phyloP scores from a whole-genome alignment of 345 rosid species.

The Salix dunnii region DNA sequence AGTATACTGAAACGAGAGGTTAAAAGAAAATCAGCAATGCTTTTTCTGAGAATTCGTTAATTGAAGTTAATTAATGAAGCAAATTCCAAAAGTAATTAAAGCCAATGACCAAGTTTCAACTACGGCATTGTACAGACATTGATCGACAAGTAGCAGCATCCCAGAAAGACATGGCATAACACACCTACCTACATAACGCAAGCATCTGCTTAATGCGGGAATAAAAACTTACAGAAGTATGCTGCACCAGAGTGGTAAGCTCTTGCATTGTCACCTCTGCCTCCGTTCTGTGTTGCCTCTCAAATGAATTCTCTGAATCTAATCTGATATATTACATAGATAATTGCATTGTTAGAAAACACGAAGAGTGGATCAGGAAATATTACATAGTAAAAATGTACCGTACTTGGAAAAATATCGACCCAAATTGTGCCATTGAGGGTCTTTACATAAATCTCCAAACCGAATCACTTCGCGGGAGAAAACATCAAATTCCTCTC shows the following conservation, averaged over 20 bases:
- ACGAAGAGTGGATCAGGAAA: not conserved
- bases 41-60: not conserved
- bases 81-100: not conserved
- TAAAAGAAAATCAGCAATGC: not conserved
- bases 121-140: not conserved
- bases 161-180: not conserved
- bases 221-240: slow-evolving; percentile 67
- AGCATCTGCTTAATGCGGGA: not conserved
- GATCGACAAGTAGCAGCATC: not conserved
- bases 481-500: slow-evolving; percentile 82
- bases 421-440: slow-evolving; percentile 83
- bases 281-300: slow-evolving; percentile 43
- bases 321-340: slow-evolving; percentile 47
- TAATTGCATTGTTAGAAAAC: slow-evolving; percentile 4
- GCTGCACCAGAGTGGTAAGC: slow-evolving; percentile 60
- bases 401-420: slow-evolving; percentile 72
- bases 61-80: not conserved
- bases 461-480: slow-evolving; percentile 77
- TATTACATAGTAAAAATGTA: slow-evolving; percentile 4
- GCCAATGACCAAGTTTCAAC: not conserved
- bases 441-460: slow-evolving; percentile 79
- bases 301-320: slow-evolving; percentile 44
- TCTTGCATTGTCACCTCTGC: slow-evolving; percentile 68
- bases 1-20: not conserved
- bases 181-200: not conserved